phyloP scores from a whole-genome alignment of 768 basidiomycete genomes.

The Rhodocollybia butyracea region DNA sequence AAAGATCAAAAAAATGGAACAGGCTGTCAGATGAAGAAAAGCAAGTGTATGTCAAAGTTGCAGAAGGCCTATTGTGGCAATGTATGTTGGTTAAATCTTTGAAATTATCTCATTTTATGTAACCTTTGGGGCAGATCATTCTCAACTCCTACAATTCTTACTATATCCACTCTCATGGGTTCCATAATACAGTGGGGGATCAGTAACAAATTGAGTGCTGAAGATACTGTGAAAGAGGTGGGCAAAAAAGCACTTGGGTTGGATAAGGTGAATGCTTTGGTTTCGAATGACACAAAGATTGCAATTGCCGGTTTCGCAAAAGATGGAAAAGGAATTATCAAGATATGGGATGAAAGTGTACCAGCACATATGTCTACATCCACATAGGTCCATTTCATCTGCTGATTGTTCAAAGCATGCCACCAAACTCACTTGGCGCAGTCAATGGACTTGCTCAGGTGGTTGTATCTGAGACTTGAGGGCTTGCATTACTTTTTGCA shows the following conservation, averaged over 20 bases:
- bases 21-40: slow-evolving; percentile 53
- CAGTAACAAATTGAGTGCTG: slow-evolving; percentile 30
- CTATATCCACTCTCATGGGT: slow-evolving; percentile 63
- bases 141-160: slow-evolving; percentile 38
- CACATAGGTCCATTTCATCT: neutral
- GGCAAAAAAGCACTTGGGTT: slow-evolving; percentile 36
- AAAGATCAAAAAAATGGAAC: slow-evolving; percentile 65
- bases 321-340: slow-evolving; percentile 59
- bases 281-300: slow-evolving; percentile 43
- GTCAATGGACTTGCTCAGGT: too few relatives aligned
- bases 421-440: too few relatives aligned
- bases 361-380: neutral
- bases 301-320: slow-evolving; percentile 60
- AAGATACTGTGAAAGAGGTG: slow-evolving; percentile 36
- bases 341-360: slow-evolving; percentile 47
- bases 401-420: too few relatives aligned
- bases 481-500: too few relatives aligned
- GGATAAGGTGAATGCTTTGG: slow-evolving; percentile 66
- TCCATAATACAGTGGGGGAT: slow-evolving; percentile 49
- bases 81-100: slow-evolving; percentile 41
- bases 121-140: slow-evolving; percentile 41
- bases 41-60: slow-evolving; percentile 41
- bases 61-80: slow-evolving; percentile 68
- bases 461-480: too few relatives aligned
- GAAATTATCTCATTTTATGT: neutral